Conservation (phyloP, 768 basidiomycete genomes). For the Cubamyces lactineus region DNA sequence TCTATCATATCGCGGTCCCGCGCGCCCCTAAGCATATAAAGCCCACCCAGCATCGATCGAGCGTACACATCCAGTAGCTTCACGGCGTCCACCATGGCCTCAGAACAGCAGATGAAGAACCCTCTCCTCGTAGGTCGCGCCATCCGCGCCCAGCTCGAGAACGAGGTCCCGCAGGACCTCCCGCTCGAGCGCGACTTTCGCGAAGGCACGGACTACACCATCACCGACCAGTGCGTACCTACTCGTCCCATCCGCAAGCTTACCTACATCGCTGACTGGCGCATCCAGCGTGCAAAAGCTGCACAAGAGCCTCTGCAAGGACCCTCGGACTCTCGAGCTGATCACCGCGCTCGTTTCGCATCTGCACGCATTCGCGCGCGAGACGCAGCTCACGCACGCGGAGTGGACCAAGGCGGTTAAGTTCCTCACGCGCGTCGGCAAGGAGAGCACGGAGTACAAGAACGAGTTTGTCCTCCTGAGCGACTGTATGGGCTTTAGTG, state of each 20-base stretch:
- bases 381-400: constrained; percentile 40
- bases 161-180: constrained; percentile 38
- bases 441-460: constrained; percentile 42
- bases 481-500: constrained; percentile 43
- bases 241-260: background rate
- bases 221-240: constrained; percentile 36
- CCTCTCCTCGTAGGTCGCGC: constrained; percentile 38
- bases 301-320: constrained; percentile 33
- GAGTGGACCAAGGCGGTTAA: constrained; percentile 43
- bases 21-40: constrained; percentile 21
- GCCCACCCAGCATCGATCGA: background rate
- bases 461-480: constrained; percentile 46
- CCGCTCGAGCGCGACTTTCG: constrained; percentile 40
- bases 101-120: constrained; percentile 37
- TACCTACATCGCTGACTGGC: background rate
- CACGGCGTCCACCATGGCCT: constrained; percentile 31
- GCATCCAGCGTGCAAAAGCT: constrained; percentile 33
- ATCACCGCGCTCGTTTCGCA: constrained; percentile 39
- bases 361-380: constrained; percentile 43
- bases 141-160: constrained; percentile 40
- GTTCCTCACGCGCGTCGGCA: constrained; percentile 43
- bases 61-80: background rate
- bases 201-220: constrained; percentile 38
- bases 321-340: constrained; percentile 36
- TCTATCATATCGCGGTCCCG: constrained; percentile 8